These are phyloP conservation scores for Floccularia luteovirens DNA, from an alignment of 768 basidiomycete genomes.

Conservation along the genomic window DNA sequence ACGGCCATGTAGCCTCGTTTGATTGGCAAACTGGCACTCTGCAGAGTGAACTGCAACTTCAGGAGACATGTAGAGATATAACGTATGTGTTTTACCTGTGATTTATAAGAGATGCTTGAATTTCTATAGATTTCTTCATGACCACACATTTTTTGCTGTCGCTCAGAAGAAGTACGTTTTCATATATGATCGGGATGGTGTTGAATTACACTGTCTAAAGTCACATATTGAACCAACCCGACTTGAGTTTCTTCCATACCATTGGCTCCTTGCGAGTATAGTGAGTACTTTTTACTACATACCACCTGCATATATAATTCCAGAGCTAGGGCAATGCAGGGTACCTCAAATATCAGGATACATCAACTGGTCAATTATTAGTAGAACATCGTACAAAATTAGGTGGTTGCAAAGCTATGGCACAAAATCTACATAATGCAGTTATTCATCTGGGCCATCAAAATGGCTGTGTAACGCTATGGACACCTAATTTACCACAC, in stretches of 20 bases:
- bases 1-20: constrained; percentile 87
- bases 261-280: constrained; percentile 85
- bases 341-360: constrained; percentile 94
- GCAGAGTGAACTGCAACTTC: constrained; percentile 82
- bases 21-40: constrained; percentile 87
- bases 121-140: constrained; percentile 71
- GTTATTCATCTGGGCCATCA: constrained; percentile 93
- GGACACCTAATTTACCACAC: constrained; percentile 92
- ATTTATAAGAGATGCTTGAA: neutral
- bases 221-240: constrained; percentile 83
- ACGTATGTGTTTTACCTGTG: constrained; percentile 45
- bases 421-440: constrained; percentile 89
- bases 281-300: constrained; percentile 34
- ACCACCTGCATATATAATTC: neutral
- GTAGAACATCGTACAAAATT: constrained; percentile 87
- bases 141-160: constrained; percentile 89
- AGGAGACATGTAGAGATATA: constrained; percentile 89
- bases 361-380: constrained; percentile 83
- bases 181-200: constrained; percentile 91
- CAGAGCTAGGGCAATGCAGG: constrained; percentile 70
- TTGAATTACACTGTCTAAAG: constrained; percentile 83
- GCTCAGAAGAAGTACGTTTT: constrained; percentile 96
- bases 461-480: constrained; percentile 92
- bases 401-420: constrained; percentile 77
- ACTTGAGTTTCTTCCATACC: constrained; percentile 90